Conservation (phyloP, 352 stramenopile species). For the Globisporangium solare region DNA sequence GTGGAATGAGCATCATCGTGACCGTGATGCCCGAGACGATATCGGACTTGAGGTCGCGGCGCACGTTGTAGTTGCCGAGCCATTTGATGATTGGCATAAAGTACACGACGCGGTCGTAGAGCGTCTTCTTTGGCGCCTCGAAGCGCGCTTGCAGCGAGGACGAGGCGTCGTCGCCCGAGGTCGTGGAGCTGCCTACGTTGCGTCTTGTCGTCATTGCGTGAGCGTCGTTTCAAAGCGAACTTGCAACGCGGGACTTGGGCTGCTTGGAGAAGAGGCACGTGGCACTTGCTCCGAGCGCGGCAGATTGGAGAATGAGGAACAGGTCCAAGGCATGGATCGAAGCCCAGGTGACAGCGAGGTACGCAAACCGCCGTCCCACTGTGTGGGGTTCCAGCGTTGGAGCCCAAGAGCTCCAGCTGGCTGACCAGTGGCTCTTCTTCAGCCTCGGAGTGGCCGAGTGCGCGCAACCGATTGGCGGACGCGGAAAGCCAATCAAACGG, state of each 20-base stretch:
- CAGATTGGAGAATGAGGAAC: not conserved
- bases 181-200: not conserved
- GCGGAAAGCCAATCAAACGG: no score
- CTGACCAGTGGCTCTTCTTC: no score
- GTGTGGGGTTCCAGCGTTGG: no score
- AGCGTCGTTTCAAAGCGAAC: not conserved
- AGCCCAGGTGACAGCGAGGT: not conserved
- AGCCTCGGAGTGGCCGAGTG: no score
- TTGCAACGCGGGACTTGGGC: not conserved
- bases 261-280: not conserved
- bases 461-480: no score
- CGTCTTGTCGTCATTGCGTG: not conserved
- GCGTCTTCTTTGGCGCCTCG: not conserved
- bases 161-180: not conserved
- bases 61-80: slow-evolving; percentile 45
- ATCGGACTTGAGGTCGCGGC: slow-evolving; percentile 49
- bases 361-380: no score
- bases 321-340: not conserved
- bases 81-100: slow-evolving; percentile 43
- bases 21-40: slow-evolving; percentile 47
- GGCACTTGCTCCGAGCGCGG: not conserved
- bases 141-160: not conserved
- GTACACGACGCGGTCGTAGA: slow-evolving; percentile 10
- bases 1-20: slow-evolving; percentile 87
- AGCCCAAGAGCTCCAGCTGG: no score